These are phyloP conservation scores for Colletotrichum zoysiae DNA, from an alignment of 2,329 filamentous ascomycete genomes.

Conservation along the genomic window DNA sequence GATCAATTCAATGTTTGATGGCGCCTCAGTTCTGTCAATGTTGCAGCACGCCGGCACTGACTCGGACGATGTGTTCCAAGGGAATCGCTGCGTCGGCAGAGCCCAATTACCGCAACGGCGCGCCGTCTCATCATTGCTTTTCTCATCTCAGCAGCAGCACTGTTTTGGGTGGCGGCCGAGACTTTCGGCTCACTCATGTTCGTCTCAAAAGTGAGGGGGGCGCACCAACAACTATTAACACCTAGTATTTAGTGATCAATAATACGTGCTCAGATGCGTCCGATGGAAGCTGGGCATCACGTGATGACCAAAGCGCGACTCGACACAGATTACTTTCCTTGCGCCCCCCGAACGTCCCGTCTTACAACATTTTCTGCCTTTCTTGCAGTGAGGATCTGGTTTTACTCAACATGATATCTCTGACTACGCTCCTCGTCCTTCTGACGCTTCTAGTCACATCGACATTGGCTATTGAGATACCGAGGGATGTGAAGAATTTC, in stretches of 20 bases:
- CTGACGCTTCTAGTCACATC: background rate
- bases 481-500: slow-evolving; percentile 56
- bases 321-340: background rate
- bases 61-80: background rate
- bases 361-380: slow-evolving; percentile 23
- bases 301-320: slow-evolving; percentile 30
- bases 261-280: background rate
- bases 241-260: too few relatives aligned
- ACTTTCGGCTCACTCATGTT: slow-evolving; percentile 25
- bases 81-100: background rate
- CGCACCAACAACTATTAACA: slow-evolving; percentile 14
- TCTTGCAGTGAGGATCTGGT: background rate
- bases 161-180: slow-evolving; percentile 20
- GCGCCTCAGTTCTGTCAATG: background rate
- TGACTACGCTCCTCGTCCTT: background rate
- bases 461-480: slow-evolving; percentile 50
- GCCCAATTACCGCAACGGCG: background rate
- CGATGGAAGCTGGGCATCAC: slow-evolving; percentile 18
- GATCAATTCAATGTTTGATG: background rate
- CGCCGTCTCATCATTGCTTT: slow-evolving; percentile 19
- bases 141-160: background rate
- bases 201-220: slow-evolving; percentile 17
- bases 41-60: background rate
- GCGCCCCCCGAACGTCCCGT: slow-evolving; percentile 14
- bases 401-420: slow-evolving; percentile 11